Percentiles rank a stretch among this genome's conserved stretches.
These are phyloP conservation scores for Fusarium humuli DNA, from an alignment of 2,329 filamentous ascomycete species.

Conservation along the genomic window DNA sequence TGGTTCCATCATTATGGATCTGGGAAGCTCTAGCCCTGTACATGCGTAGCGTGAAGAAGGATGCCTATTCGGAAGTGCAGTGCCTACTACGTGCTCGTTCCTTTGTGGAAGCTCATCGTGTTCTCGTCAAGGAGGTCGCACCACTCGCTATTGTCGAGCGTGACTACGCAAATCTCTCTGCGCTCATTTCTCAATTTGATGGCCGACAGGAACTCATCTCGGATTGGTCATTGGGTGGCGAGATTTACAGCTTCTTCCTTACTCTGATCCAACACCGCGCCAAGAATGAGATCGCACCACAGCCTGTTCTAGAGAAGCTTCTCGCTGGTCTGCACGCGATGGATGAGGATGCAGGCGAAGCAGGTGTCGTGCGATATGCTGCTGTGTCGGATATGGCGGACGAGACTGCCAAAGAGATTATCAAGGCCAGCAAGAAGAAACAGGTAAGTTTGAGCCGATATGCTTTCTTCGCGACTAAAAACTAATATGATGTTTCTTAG, in stretches of 20 bases:
- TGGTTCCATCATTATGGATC: conserved; percentile 81
- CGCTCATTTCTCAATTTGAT: conserved; percentile 78
- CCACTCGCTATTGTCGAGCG: conserved; percentile 85
- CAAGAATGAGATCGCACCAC: conserved; percentile 55
- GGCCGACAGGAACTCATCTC: conserved; percentile 70
- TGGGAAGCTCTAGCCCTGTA: conserved; percentile 88
- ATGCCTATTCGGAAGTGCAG: conserved; percentile 77
- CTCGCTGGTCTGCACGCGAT: conserved; percentile 67
- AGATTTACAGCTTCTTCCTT: conserved; percentile 77
- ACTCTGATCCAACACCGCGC: conserved; percentile 60
- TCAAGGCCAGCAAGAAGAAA: conserved; percentile 65
- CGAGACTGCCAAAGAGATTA: conserved; percentile 74
- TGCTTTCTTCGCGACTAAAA: background rate
- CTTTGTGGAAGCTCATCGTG: conserved; percentile 84
- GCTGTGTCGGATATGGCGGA: conserved; percentile 86
- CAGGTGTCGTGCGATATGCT: conserved; percentile 68
- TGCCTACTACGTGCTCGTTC: conserved; percentile 83
- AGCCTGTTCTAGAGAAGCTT: conserved; percentile 66
- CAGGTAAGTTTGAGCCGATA: conserved; percentile 59
- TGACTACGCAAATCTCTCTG: conserved; percentile 77
- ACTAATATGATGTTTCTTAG: conserved; percentile 43
- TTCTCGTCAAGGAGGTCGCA: conserved; percentile 83
- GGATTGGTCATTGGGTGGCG: conserved; percentile 83
- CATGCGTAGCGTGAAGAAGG: conserved; percentile 78
- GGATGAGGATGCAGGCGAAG: conserved; percentile 57